Evolutionary conservation across 352 stramenopile genomes (phyloP).

Genomic region (Phytophthora niederhauseri): DNA sequence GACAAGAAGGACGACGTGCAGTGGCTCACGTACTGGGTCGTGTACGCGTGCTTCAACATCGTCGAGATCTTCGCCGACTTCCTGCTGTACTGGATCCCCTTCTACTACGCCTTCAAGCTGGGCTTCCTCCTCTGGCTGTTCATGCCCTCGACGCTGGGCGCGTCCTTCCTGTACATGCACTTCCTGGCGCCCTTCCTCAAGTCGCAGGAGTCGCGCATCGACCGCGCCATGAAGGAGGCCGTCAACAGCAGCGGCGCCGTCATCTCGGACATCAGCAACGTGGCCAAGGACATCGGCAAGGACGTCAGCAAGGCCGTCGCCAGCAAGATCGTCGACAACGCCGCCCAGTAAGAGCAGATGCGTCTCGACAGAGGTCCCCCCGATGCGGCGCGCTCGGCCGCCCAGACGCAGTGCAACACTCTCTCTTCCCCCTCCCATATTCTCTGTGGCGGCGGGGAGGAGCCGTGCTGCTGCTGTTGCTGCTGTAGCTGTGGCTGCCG

Average conservation of each 20-base stretch:
- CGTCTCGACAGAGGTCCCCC: no score
- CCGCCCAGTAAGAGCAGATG: constrained; percentile 23
- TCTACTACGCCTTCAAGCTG: constrained; percentile 99
- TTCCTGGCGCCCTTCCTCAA: constrained; percentile 92
- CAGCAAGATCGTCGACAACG: constrained; percentile 74
- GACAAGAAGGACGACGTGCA: constrained; percentile 87
- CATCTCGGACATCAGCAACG: constrained; percentile 78
- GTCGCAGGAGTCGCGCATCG: constrained; percentile 81
- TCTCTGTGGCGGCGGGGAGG: not conserved
- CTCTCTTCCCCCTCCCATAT: not conserved
- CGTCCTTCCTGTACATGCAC: constrained; percentile 96
- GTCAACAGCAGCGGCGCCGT: constrained; percentile 75
- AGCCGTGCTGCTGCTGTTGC: not conserved
- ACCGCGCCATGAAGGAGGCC: constrained; percentile 86
- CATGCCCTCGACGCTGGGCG: constrained; percentile 95
- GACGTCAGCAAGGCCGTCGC: constrained; percentile 82
- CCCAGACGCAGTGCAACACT: not conserved
- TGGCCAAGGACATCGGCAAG: constrained; percentile 76
- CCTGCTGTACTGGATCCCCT: constrained; percentile 97
- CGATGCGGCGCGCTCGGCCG: no score
- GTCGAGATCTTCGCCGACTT: constrained; percentile 97
- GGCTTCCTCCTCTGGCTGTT: constrained; percentile 98
- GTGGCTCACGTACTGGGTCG: constrained; percentile 98
- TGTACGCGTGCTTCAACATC: constrained; percentile 98
- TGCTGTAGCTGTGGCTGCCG: not conserved